These are phyloP conservation scores for Aspergillus brasiliensis DNA, from an alignment of 2,329 filamentous ascomycete genomes.

Conservation along the genomic window DNA sequence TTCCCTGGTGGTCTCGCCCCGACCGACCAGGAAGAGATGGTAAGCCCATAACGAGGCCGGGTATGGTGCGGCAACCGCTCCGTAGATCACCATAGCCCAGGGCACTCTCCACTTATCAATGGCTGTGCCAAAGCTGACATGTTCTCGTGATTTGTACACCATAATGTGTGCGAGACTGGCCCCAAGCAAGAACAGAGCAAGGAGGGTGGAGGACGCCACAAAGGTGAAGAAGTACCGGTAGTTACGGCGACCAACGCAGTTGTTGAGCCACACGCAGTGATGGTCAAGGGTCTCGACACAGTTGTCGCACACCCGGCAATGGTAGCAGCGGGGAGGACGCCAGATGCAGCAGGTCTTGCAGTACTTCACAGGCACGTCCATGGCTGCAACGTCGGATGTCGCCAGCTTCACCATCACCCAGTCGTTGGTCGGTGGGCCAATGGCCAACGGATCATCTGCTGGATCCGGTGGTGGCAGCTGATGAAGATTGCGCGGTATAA, in stretches of 20 bases:
- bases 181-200: constrained; percentile 74
- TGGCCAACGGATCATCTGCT: constrained; percentile 75
- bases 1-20: constrained; percentile 93
- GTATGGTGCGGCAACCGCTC: constrained; percentile 73
- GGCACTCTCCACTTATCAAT: constrained; percentile 74
- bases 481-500: constrained; percentile 89
- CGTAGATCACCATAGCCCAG: constrained; percentile 87
- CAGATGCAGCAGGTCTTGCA: constrained; percentile 98
- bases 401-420: constrained; percentile 90
- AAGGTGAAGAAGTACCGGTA: constrained; percentile 98
- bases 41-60: constrained; percentile 82
- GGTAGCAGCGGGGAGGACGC: constrained; percentile 92
- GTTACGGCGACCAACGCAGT: constrained; percentile 94
- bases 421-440: constrained; percentile 85
- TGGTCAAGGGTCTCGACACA: constrained; percentile 97
- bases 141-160: constrained; percentile 66
- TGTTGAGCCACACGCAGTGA: constrained; percentile 98
- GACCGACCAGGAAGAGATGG: constrained; percentile 85
- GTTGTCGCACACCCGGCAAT: constrained; percentile 95
- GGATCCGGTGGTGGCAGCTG: constrained; percentile 76
- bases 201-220: constrained; percentile 74
- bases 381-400: constrained; percentile 73
- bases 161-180: constrained; percentile 80
- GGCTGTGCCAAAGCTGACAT: constrained; percentile 67
- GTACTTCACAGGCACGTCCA: constrained; percentile 98